phyloP scores from a whole-genome alignment of 345 rosid species.

The Ricinus communis region DNA sequence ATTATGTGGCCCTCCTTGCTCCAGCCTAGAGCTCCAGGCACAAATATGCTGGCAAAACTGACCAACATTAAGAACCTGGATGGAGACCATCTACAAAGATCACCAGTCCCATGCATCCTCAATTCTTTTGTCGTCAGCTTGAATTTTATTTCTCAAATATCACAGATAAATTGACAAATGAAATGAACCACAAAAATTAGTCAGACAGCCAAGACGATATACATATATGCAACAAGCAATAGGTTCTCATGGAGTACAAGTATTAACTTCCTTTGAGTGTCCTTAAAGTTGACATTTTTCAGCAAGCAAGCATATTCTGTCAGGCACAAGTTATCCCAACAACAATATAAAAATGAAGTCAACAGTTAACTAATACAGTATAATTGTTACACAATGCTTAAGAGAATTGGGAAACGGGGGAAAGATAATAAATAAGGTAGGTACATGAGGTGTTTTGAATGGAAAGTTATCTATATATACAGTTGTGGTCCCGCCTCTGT shows the following conservation, averaged over 20 bases:
- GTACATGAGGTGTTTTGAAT: background rate
- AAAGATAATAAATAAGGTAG: background rate
- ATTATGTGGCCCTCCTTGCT: constrained; percentile 91
- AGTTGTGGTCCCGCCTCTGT: constrained; percentile 26
- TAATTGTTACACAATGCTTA: too few species aligned
- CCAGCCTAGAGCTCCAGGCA: constrained; percentile 59
- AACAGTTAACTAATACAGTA: background rate
- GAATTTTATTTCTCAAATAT: constrained; percentile 3
- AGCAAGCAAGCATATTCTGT: constrained; percentile 26
- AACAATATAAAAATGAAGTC: background rate
- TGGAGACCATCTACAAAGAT: constrained; percentile 18
- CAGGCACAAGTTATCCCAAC: constrained; percentile 46
- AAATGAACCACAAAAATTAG: constrained; percentile 16
- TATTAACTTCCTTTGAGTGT: constrained; percentile 25
- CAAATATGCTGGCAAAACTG: constrained; percentile 32
- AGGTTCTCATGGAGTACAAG: constrained; percentile 63
- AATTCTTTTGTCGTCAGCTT: background rate
- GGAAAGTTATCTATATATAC: constrained; percentile 14
- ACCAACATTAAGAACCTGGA: constrained; percentile 30
- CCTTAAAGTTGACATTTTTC: constrained; percentile 25
- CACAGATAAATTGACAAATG: constrained; percentile 8
- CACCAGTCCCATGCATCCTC: constrained; percentile 28
- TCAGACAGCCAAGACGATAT: too few species aligned
- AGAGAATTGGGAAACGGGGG: constrained; percentile 14
- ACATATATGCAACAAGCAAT: constrained; percentile 18